Conservation (phyloP, 2,329 filamentous ascomycete genomes). For the Dactylellina leptospora region DNA sequence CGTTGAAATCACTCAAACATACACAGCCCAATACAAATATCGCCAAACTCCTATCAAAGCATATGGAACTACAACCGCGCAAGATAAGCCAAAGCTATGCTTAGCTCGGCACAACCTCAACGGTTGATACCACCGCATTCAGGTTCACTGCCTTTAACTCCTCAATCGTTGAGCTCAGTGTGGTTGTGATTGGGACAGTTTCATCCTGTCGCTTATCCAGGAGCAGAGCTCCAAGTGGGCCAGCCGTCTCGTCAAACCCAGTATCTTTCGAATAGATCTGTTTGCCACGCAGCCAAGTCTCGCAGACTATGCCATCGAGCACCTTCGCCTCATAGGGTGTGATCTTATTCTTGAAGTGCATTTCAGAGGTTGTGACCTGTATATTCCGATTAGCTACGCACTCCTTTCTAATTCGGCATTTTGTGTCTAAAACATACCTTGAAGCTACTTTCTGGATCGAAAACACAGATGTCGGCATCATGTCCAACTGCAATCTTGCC, state of each 20-base stretch:
- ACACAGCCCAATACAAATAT: no score
- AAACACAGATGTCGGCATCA: slow-evolving; percentile 90
- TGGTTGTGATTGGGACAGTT: slow-evolving; percentile 36
- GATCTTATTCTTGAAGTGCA: slow-evolving; percentile 95
- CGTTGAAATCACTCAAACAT: no score
- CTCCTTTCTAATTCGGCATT: not conserved
- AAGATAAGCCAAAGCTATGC: not conserved
- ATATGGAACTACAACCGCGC: no score
- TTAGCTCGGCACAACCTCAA: slow-evolving; percentile 29
- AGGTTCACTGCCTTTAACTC: slow-evolving; percentile 14
- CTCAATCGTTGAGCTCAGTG: slow-evolving; percentile 10
- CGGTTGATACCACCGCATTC: slow-evolving; percentile 9
- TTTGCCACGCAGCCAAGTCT: slow-evolving; percentile 84
- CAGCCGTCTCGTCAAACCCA: slow-evolving; percentile 69
- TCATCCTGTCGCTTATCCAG: slow-evolving; percentile 61
- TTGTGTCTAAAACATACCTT: slow-evolving; percentile 65
- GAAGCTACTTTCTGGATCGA: slow-evolving; percentile 85
- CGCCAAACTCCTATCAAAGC: no score
- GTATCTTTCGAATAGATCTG: slow-evolving; percentile 73
- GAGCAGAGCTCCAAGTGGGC: slow-evolving; percentile 65
- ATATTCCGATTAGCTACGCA: slow-evolving; percentile 1
- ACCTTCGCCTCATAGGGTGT: slow-evolving; percentile 85
- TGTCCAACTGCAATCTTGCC: slow-evolving; percentile 81
- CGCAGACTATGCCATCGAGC: slow-evolving; percentile 78
- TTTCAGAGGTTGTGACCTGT: slow-evolving; percentile 70